Conservation (phyloP, 75 land plant genomes). For the Sequoiadendron giganteum region DNA sequence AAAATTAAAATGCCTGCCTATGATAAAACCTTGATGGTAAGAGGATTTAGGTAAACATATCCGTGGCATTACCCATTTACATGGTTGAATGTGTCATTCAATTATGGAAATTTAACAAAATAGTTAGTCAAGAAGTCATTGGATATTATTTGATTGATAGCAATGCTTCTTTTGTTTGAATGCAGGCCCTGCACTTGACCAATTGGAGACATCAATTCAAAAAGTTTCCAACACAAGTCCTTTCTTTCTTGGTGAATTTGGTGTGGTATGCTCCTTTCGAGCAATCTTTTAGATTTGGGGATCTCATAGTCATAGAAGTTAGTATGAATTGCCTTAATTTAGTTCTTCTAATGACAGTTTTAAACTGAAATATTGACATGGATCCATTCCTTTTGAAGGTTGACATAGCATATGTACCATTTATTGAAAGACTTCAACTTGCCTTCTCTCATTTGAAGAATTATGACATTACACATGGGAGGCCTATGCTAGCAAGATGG, state of each 20-base stretch:
- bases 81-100: not conserved
- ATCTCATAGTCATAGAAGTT: not conserved
- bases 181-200: constrained; percentile 21
- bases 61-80: not conserved
- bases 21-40: no score
- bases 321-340: not conserved
- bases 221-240: constrained; percentile 16
- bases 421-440: constrained; percentile 62
- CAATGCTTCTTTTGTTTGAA: not conserved
- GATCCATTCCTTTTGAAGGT: constrained; percentile 35
- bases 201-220: constrained; percentile 21
- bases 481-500: constrained; percentile 75
- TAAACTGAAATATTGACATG: not conserved
- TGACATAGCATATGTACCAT: constrained; percentile 84
- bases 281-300: not conserved
- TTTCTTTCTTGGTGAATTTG: constrained; percentile 14
- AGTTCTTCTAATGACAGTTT: not conserved
- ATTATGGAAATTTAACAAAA: not conserved
- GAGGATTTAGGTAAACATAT: no score
- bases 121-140: not conserved
- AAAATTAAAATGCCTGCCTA: no score
- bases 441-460: constrained; percentile 47
- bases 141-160: not conserved
- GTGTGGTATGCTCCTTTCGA: not conserved
- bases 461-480: constrained; percentile 65